A percentile compares a stretch with the other conserved stretches of the same genome.
Conservation (phyloP, 805 yeast species). For the Lachancea sp. region DNA sequence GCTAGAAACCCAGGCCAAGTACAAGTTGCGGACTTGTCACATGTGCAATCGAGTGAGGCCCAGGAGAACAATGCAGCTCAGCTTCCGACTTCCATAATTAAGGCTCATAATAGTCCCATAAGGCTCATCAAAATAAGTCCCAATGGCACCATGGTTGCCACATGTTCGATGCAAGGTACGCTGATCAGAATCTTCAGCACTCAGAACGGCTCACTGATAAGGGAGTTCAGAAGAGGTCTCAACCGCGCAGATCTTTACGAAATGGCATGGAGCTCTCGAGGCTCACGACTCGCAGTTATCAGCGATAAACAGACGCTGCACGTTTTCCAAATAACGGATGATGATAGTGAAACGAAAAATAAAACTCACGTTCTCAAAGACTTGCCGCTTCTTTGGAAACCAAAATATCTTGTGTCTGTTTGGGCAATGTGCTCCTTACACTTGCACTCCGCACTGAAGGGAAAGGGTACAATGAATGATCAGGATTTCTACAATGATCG, state of each 20-base stretch:
- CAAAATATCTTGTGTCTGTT: slow-evolving; percentile 62
- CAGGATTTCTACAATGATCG: slow-evolving; percentile 21
- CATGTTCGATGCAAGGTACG: slow-evolving; percentile 88
- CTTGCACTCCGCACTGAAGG: slow-evolving; percentile 29
- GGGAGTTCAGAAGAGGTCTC: slow-evolving; percentile 83
- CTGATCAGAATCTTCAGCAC: slow-evolving; percentile 76
- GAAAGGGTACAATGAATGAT: slow-evolving; percentile 21
- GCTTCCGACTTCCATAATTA: slow-evolving; percentile 44
- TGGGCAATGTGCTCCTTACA: slow-evolving; percentile 84
- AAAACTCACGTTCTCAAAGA: slow-evolving; percentile 61
- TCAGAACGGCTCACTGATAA: slow-evolving; percentile 52
- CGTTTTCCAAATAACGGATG: slow-evolving; percentile 47
- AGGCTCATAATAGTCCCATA: slow-evolving; percentile 77
- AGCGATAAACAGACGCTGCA: slow-evolving; percentile 89
- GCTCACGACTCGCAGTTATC: slow-evolving; percentile 70
- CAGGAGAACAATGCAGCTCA: slow-evolving; percentile 12
- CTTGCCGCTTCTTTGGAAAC: slow-evolving; percentile 43
- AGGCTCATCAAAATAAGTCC: slow-evolving; percentile 61
- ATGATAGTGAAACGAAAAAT: slow-evolving; percentile 30
- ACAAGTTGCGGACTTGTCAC: slow-evolving; percentile 24
- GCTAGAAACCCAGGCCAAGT: slow-evolving; percentile 26
- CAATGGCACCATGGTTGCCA: slow-evolving; percentile 77
- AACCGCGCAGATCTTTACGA: slow-evolving; percentile 79
- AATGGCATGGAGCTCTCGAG: slow-evolving; percentile 76
- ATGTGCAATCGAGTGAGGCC: slow-evolving; percentile 13